Percentiles rank a stretch among this genome's conserved stretches.
Conservation (phyloP, 2,329 filamentous ascomycete species). For the Ascochyta lentis region DNA sequence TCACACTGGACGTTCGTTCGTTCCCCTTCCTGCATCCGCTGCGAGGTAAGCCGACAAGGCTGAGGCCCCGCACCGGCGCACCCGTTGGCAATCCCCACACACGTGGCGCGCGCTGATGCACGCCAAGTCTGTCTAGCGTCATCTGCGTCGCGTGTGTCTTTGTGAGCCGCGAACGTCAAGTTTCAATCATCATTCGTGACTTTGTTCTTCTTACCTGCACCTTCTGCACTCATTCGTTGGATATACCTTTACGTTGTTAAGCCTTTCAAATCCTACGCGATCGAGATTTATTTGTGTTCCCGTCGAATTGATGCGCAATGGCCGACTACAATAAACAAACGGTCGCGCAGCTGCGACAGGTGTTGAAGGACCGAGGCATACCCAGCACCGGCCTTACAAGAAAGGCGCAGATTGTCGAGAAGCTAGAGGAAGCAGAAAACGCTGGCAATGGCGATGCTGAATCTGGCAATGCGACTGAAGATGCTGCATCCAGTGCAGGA, state of each 20-base stretch:
- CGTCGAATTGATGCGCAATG: slow-evolving; percentile 26
- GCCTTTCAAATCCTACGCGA: neutral
- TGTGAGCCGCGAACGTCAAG: slow-evolving; percentile 12
- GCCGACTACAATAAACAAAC: slow-evolving; percentile 56
- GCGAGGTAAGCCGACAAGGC: slow-evolving; percentile 7
- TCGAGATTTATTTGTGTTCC: too few relatives aligned
- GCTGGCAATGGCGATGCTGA: slow-evolving; percentile 15
- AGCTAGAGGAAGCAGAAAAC: slow-evolving; percentile 46
- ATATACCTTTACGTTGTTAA: neutral
- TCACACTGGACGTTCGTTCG: neutral
- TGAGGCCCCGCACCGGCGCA: slow-evolving; percentile 15
- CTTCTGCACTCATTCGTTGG: neutral
- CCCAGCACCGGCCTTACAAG: slow-evolving; percentile 54
- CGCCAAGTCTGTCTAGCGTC: slow-evolving; percentile 15
- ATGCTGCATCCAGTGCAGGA: slow-evolving; percentile 11
- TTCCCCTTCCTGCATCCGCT: neutral
- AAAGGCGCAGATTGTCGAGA: slow-evolving; percentile 58
- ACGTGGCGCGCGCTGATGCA: slow-evolving; percentile 14
- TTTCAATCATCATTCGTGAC: neutral
- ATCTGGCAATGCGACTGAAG: slow-evolving; percentile 19
- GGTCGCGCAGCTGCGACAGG: slow-evolving; percentile 54
- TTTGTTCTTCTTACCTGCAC: neutral
- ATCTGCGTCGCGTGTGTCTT: slow-evolving; percentile 9
- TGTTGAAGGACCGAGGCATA: slow-evolving; percentile 57
- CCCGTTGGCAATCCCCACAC: slow-evolving; percentile 8